Base-by-base conservation (phyloP, 2,329 filamentous ascomycete genomes). In the Penicillium sp. region DNA sequence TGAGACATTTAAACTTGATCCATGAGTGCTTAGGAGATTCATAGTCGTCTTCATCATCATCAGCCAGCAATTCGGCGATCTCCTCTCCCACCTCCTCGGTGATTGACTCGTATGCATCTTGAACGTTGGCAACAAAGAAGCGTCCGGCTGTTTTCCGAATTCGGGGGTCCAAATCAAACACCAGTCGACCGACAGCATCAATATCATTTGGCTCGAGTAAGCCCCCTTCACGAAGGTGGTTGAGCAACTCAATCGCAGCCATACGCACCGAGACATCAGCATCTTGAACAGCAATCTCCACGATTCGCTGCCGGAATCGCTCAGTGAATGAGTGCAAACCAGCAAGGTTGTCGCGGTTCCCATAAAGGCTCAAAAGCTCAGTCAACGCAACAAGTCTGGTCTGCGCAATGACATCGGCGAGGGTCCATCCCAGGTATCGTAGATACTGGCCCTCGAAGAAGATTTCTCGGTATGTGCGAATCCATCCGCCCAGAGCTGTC, bases 391-490 rank as follows among this genome's bases (percentile, higher is more conserved):
- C 92, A n/a, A 88, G 83, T 53, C 94, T 85, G 23, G 91, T 92
- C 9, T 86, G 78, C 1, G 87, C 81, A 59, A 87, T 82, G 4
- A 87, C 83, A 71, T 99, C 94, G 5, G 92, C 96, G 31, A 99
- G 81, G 69, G 96, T 87, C 94, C 94, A 99, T 51, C 94, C 94
- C 6, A 99, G 81, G 69, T 99, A 99, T 59, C 94, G 87, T 50
- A 99, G 79, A 75, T 96, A 96, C 65, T 88, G 84, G 2, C 91
- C 91, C 63, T 97, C 90, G 73, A 97, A 91, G 76, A 96, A 99
- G 45, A 90, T 84, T 46, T 91, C 91, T 2, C 92, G 91, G 50
- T 96, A 85, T 11, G 84, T 84, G 71, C 87, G 84, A 65, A 97
- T 95, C 94, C 94, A 99, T 40, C 87, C 84, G 29, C 92, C 92